Conservation (phyloP, 1,139 yeast genomes). For the Saccharomyces uvarum region DNA sequence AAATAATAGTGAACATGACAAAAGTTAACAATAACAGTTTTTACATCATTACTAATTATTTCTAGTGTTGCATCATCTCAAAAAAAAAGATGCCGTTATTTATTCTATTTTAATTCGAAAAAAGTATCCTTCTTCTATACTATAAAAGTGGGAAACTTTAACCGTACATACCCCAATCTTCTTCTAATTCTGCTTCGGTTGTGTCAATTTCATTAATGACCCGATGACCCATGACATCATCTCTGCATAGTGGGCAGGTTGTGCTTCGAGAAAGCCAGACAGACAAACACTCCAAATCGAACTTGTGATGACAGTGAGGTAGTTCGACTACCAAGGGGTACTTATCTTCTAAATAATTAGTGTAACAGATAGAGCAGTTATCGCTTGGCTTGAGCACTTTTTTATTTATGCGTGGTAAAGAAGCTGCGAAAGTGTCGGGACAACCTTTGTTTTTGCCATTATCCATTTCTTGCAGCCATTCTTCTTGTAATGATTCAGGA, state of each 20-base stretch:
- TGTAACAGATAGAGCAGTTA: constrained; percentile 79
- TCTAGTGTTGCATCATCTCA: background rate
- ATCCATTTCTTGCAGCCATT: constrained; percentile 21
- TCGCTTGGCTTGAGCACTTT: constrained; percentile 46
- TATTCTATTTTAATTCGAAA: background rate
- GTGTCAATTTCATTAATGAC: constrained; percentile 41
- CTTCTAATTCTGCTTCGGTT: constrained; percentile 60
- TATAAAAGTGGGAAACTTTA: constrained; percentile 23
- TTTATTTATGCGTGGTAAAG: constrained; percentile 61
- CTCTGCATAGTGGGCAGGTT: constrained; percentile 86
- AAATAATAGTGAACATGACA: background rate
- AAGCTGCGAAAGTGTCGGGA: constrained; percentile 60
- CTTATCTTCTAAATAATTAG: constrained; percentile 58
- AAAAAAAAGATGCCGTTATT: background rate
- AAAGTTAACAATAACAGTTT: background rate
- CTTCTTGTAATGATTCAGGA: constrained; percentile 25
- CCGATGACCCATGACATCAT: constrained; percentile 51
- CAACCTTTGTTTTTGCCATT: constrained; percentile 45
- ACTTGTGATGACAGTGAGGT: constrained; percentile 70
- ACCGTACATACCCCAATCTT: constrained; percentile 74
- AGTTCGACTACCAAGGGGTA: constrained; percentile 74
- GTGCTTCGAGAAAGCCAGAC: constrained; percentile 79
- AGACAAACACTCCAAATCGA: constrained; percentile 83
- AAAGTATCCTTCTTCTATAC: background rate
- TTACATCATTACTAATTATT: background rate